Evolutionary conservation across 192 early-diverging fungal genomes (phyloP).

Genomic region (Coemansia sp.): DNA sequence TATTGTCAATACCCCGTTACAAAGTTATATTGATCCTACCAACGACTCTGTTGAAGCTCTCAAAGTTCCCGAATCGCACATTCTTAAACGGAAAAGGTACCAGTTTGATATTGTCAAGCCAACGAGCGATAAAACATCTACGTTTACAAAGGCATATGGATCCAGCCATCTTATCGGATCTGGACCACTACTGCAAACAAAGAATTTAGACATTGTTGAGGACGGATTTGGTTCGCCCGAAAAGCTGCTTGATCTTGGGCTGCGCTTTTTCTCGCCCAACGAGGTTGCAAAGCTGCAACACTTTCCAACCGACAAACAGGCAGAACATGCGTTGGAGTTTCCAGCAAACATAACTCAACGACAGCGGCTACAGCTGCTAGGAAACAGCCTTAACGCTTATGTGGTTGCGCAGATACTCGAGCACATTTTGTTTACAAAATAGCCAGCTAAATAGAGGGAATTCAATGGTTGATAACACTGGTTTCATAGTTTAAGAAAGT

Average conservation of each 20-base stretch:
- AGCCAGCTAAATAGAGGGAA: background rate
- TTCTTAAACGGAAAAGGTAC: slow-evolving; percentile 33
- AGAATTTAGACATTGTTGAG: slow-evolving; percentile 62
- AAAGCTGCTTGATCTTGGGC: slow-evolving; percentile 64
- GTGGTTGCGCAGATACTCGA: slow-evolving; percentile 41
- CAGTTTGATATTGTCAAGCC: slow-evolving; percentile 44
- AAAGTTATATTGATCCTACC: slow-evolving; percentile 20
- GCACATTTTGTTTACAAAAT: slow-evolving; percentile 25
- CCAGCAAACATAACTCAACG: slow-evolving; percentile 21
- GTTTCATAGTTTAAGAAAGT: background rate
- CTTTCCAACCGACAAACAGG: slow-evolving; percentile 58
- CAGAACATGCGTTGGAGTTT: slow-evolving; percentile 19
- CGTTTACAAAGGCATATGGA: slow-evolving; percentile 80
- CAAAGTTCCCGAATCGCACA: slow-evolving; percentile 21
- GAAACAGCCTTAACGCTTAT: slow-evolving; percentile 47
- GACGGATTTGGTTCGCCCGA: slow-evolving; percentile 67
- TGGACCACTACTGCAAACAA: slow-evolving; percentile 78
- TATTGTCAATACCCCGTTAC: slow-evolving; percentile 5
- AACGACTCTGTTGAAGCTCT: slow-evolving; percentile 9
- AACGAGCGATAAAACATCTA: slow-evolving; percentile 29
- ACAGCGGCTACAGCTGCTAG: slow-evolving; percentile 45
- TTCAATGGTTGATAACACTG: background rate
- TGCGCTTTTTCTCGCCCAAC: slow-evolving; percentile 79
- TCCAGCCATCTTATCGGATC: slow-evolving; percentile 73
- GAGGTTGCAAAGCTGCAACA: slow-evolving; percentile 81